Base-by-base conservation (phyloP, 2,329 filamentous ascomycete genomes). In the Neopestalotiopsis sp. region DNA sequence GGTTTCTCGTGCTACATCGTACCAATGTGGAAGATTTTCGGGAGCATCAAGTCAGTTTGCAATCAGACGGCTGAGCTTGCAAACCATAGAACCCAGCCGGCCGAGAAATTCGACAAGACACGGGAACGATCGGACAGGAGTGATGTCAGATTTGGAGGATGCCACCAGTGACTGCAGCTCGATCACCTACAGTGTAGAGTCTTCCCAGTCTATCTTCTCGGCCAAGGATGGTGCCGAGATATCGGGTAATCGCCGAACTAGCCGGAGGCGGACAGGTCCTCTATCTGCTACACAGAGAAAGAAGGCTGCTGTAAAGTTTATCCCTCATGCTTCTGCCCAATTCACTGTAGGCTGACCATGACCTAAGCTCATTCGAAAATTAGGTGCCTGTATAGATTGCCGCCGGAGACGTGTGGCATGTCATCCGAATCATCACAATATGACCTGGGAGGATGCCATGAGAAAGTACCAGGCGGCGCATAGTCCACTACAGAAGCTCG, bases 381-480 rank as follows among this genome's bases (percentile, higher is more conserved):
- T 89, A 66, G 87, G 88, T 68, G 88, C 88, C 62, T 90, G 88
- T 74, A 74, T 76, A 42, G 86, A 89, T 73, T 90, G 88, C 72
- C 83, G 86, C 59, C 82, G 86, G 68, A 82, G 87, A 72, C 82
- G 87, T 76, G 87, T 89, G 78, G 87, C 87, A 77, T 90, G 88
- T 75, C 86, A 89, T 72, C 87, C 88, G 14, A 86, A 83, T 72
- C 88, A 90, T 75, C 87, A 89, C 72, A 85, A 85, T 72, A 86
- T 89, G 86, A 88, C 85, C 12, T 90, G 87, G 87, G 86, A 89
- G 75, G 86, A 89, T 70, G 85, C 87, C 17, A 81, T 85, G 61
- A 81, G 79, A 73, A 88, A 88, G 73, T 89, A 87, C 77, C 65
- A 67, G 13, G 82, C 84, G 68, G 84, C 85, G 56, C 82, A 85